These are phyloP conservation scores for Penicillium oxalicum DNA, from an alignment of 2,329 filamentous ascomycete genomes.

Conservation along the genomic window DNA sequence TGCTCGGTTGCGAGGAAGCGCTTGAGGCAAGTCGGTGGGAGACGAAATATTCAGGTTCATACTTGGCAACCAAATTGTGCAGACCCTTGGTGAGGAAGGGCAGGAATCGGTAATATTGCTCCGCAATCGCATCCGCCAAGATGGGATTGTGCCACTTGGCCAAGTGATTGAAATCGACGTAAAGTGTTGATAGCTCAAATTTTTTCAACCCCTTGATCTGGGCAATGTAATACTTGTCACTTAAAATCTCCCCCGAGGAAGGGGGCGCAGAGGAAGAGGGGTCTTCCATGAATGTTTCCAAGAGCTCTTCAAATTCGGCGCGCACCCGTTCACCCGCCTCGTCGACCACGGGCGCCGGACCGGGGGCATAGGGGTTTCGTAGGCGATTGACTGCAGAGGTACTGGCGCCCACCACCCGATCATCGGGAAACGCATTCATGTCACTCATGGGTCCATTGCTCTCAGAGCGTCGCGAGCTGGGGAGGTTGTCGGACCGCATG, in stretches of 20 bases:
- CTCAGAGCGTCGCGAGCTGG: constrained; percentile 51
- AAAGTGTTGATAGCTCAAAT: constrained; percentile 59
- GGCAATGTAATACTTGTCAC: constrained; percentile 61
- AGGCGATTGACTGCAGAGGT: constrained; percentile 46
- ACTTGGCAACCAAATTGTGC: constrained; percentile 88
- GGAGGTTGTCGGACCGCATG: constrained; percentile 36
- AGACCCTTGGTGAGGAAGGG: constrained; percentile 84
- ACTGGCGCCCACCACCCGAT: constrained; percentile 53
- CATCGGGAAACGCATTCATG: constrained; percentile 54
- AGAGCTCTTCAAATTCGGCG: constrained; percentile 56
- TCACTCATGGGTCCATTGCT: constrained; percentile 52
- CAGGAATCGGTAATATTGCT: constrained; percentile 89
- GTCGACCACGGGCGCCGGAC: constrained; percentile 56
- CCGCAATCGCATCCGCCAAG: constrained; percentile 77
- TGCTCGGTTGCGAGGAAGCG: constrained; percentile 60
- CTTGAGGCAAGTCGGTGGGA: constrained; percentile 81
- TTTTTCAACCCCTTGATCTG: constrained; percentile 59
- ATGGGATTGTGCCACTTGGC: constrained; percentile 69
- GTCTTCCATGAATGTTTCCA: constrained; percentile 57
- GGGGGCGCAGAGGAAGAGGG: constrained; percentile 48
- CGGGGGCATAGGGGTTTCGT: constrained; percentile 45
- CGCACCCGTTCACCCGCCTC: constrained; percentile 58
- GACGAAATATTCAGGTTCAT: constrained; percentile 89
- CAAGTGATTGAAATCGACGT: constrained; percentile 70
- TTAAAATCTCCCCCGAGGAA: constrained; percentile 51